Evolutionary conservation across 2,329 filamentous ascomycete species (phyloP).

Genomic region (Colletotrichum simmondsii): DNA sequence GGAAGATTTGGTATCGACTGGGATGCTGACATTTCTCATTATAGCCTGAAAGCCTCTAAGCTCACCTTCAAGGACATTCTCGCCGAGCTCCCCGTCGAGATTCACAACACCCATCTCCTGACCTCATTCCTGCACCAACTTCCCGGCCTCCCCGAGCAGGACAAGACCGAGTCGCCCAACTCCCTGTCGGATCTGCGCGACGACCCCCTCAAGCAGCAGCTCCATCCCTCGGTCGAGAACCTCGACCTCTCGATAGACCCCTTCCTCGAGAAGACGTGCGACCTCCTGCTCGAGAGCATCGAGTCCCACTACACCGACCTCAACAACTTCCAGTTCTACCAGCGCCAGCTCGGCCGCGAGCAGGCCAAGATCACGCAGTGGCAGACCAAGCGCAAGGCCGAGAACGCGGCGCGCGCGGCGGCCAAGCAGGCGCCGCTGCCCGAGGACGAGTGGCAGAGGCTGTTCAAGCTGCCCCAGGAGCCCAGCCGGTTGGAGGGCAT

Average conservation of each 20-base stretch:
- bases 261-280: constrained; percentile 97
- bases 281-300: constrained; percentile 94
- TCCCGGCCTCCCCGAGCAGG: constrained; percentile 72
- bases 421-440: constrained; percentile 91
- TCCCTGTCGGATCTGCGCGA: constrained; percentile 82
- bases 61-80: constrained; percentile 94
- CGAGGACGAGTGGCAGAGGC: constrained; percentile 97
- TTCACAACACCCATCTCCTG: constrained; percentile 98
- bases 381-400: constrained; percentile 96
- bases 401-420: constrained; percentile 86
- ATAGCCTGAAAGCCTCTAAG: constrained; percentile 85
- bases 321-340: constrained; percentile 98
- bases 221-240: constrained; percentile 89
- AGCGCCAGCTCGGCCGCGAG: constrained; percentile 91
- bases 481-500: constrained; percentile 93
- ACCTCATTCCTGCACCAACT: constrained; percentile 96
- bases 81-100: constrained; percentile 85
- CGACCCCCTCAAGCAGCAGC: constrained; percentile 70
- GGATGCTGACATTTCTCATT: too few species aligned
- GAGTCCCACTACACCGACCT: constrained; percentile 98
- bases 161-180: constrained; percentile 79
- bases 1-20: too few species aligned
- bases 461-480: constrained; percentile 98
- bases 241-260: constrained; percentile 96
- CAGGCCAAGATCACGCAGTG: constrained; percentile 96